phyloP scores from a whole-genome alignment of 1,284 basidiomycete species.

The Cryptococcus sp. region DNA sequence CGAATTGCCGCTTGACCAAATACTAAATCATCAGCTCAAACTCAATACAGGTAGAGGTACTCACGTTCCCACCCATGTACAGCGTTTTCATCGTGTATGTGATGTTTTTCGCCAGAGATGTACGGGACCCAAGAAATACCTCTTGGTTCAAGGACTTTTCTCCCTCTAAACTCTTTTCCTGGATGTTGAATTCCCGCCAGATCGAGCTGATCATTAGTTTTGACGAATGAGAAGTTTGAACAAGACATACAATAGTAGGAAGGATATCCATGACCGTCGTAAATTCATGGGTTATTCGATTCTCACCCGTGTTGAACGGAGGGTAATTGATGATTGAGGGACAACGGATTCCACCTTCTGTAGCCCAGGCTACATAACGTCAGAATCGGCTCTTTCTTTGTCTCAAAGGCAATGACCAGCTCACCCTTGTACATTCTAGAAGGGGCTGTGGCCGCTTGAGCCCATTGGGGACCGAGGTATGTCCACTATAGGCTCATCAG shows the following conservation, averaged over 20 bases:
- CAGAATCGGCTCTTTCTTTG: too few relatives aligned
- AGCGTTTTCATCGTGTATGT: slow-evolving; percentile 19
- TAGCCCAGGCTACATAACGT: slow-evolving; percentile 17
- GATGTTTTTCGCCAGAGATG: slow-evolving; percentile 2
- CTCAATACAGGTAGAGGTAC: background rate
- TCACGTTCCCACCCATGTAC: slow-evolving; percentile 22
- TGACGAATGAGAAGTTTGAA: background rate
- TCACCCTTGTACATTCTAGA: slow-evolving; percentile 30
- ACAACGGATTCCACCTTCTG: slow-evolving; percentile 36
- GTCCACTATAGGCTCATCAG: slow-evolving; percentile 7
- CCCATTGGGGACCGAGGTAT: slow-evolving; percentile 24
- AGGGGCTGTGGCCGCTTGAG: slow-evolving; percentile 37
- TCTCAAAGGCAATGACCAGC: background rate
- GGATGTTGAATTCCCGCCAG: slow-evolving; percentile 23
- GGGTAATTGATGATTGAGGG: slow-evolving; percentile 23
- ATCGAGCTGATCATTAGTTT: slow-evolving; percentile 15
- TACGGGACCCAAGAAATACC: slow-evolving; percentile 20
- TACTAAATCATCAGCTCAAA: slow-evolving; percentile 2
- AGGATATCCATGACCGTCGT: slow-evolving; percentile 42
- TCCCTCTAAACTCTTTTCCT: slow-evolving; percentile 10
- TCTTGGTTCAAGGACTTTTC: slow-evolving; percentile 10
- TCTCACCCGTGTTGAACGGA: slow-evolving; percentile 1
- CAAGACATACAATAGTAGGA: slow-evolving; percentile 26
- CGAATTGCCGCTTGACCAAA: slow-evolving; percentile 27
- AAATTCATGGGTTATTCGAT: slow-evolving; percentile 16